These are phyloP conservation scores for Elsinoe arachidis DNA, from an alignment of 2,329 filamentous ascomycete species.

Conservation along the genomic window DNA sequence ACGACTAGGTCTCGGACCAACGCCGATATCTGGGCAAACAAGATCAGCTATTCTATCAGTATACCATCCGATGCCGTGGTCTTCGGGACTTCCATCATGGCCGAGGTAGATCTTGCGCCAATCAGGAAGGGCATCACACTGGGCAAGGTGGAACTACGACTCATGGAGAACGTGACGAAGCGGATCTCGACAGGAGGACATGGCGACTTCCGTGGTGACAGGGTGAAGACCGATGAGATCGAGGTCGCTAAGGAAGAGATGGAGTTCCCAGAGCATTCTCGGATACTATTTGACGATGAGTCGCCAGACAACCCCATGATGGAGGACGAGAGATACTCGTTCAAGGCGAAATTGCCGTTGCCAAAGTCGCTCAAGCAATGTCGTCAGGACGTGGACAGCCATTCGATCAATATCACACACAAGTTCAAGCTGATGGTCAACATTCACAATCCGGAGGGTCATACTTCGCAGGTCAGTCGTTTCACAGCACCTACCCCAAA, in stretches of 20 bases:
- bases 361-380: slow-evolving; percentile 76
- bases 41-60: slow-evolving; percentile 89
- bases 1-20: slow-evolving; percentile 51
- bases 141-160: slow-evolving; percentile 69
- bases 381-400: slow-evolving; percentile 79
- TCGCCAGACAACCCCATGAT: slow-evolving; percentile 30
- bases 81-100: slow-evolving; percentile 75
- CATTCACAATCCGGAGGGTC: slow-evolving; percentile 88
- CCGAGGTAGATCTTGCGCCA: slow-evolving; percentile 81
- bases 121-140: slow-evolving; percentile 81
- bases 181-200: slow-evolving; percentile 28
- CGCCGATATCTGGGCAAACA: slow-evolving; percentile 96
- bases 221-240: slow-evolving; percentile 28
- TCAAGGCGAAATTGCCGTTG: slow-evolving; percentile 54
- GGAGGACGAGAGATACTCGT: slow-evolving; percentile 51
- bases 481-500: slow-evolving; percentile 32
- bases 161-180: slow-evolving; percentile 65
- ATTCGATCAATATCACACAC: slow-evolving; percentile 85
- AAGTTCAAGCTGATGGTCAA: slow-evolving; percentile 88
- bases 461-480: slow-evolving; percentile 62
- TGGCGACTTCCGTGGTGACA: slow-evolving; percentile 26
- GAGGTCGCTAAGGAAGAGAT: slow-evolving; percentile 32
- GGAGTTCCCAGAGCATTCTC: slow-evolving; percentile 30
- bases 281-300: slow-evolving; percentile 31
- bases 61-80: slow-evolving; percentile 91